phyloP scores from a whole-genome alignment of 116 monocot genomes.

The Zostera marina region DNA sequence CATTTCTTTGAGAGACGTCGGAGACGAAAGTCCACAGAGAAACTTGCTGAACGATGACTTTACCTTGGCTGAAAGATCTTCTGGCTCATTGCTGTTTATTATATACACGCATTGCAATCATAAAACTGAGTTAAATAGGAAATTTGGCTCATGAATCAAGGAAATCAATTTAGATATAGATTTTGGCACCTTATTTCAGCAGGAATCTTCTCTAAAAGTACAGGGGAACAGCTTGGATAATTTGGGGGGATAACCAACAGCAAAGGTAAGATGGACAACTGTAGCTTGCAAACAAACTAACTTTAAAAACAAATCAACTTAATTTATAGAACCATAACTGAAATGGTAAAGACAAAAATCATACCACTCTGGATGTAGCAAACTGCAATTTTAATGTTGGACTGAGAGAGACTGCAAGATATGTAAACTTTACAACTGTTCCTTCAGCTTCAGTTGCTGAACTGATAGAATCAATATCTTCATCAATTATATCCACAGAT shows the following conservation, averaged over 20 bases:
- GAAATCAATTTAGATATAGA: too few relatives aligned
- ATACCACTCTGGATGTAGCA: slow-evolving; percentile 39
- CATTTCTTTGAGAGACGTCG: slow-evolving; percentile 50
- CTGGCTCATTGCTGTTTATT: slow-evolving; percentile 23
- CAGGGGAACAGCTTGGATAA: slow-evolving; percentile 55
- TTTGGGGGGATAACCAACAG: slow-evolving; percentile 46
- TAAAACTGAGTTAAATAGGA: not conserved
- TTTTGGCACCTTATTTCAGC: slow-evolving; percentile 27
- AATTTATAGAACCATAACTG: not conserved
- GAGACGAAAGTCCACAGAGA: too few relatives aligned
- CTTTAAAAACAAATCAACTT: too few relatives aligned
- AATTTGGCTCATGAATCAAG: not conserved
- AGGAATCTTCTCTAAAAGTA: slow-evolving; percentile 42
- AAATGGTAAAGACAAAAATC: not conserved
- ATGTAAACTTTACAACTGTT: slow-evolving; percentile 48
- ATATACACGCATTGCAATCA: not conserved
- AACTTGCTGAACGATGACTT: slow-evolving; percentile 34
- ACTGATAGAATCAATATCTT: too few relatives aligned
- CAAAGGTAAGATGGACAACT: slow-evolving; percentile 51
- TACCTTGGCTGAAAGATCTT: slow-evolving; percentile 44
- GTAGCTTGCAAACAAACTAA: slow-evolving; percentile 7
- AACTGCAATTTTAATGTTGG: slow-evolving; percentile 49
- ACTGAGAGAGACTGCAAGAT: slow-evolving; percentile 40
- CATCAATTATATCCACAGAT: too few relatives aligned
- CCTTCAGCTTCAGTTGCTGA: slow-evolving; percentile 27